Evolutionary conservation across 805 yeast genomes (phyloP), one percentile per base, ranked within the genome.

Genomic region (Kluyveromyces lactis): DNA sequence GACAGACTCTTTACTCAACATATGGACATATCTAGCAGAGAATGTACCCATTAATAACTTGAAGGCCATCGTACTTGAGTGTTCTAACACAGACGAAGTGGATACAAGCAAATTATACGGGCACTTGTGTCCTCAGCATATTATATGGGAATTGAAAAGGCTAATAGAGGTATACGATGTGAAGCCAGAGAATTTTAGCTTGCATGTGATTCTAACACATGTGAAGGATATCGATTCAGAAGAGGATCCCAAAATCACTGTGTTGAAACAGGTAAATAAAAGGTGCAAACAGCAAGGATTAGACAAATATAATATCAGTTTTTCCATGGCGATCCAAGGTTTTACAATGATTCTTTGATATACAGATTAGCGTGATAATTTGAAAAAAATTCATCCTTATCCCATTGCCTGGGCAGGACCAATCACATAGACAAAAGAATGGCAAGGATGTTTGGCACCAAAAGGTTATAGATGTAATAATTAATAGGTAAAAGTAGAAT

Each of bases 41-140:
- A 48, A 65, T 21, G 64, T 81, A 1, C 51, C 64, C 0, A 34
- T 60, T 3, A 56, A 63, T 3, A 42, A 58, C 11, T 60, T 87
- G 32, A 64, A 59, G 16, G 76, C 78, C 0, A 71, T 87, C 1
- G 58, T 86, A 12, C 72, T 89, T 18, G 97, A 87, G 57, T 87
- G 97, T 53, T 84, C 95, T 1, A 72, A 75, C 4, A 51, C 68
- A 2, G 67, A 68, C 44, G 60, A 64, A 9, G 68, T 72, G 0
- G 63, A 66, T 1, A 58, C 64, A 8, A 67, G 68, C 5, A 70
- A 74, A 2, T 52, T 86, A 18, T 87, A 76, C 55, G 97, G 97
- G 2, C 97, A 87, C 60, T 54, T 87, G 60, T 79, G 82, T 10
- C 95, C 96, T 3, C 49, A 57, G 2, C 71, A 72, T 47, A 58